Evolutionary conservation across 1,284 basidiomycete genomes (phyloP).

Genomic region (Kwoniella shivajii): DNA sequence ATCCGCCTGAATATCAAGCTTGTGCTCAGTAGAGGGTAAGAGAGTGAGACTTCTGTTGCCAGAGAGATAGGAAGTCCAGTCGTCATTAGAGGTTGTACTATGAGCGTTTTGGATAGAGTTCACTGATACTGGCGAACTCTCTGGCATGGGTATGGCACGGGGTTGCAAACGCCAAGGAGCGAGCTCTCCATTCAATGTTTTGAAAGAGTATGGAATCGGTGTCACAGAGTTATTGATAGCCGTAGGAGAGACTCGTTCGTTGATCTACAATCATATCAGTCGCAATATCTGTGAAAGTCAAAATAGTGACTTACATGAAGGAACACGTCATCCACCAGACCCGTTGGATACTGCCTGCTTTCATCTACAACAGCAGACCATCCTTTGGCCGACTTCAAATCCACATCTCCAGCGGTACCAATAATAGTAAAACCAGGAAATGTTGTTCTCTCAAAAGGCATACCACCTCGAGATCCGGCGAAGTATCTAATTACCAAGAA

Average conservation of each 20-base stretch:
- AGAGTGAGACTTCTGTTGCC: constrained; percentile 6
- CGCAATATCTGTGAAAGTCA: not conserved
- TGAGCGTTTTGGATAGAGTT: constrained; percentile 9
- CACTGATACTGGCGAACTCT: constrained; percentile 15
- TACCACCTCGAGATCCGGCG: constrained; percentile 20
- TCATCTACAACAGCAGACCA: constrained; percentile 24
- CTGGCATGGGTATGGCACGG: constrained; percentile 28
- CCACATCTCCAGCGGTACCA: constrained; percentile 16
- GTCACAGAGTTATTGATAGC: not conserved
- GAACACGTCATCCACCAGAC: constrained; percentile 33
- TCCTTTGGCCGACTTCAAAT: constrained; percentile 14
- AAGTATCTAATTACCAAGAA: constrained; percentile 34
- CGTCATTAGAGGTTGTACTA: not conserved
- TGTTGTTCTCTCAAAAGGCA: constrained; percentile 30
- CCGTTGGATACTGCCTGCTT: constrained; percentile 22
- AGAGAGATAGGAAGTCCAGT: constrained; percentile 15
- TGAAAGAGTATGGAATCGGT: constrained; percentile 18
- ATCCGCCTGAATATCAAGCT: constrained; percentile 25
- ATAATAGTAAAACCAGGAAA: constrained; percentile 30
- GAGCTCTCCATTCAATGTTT: constrained; percentile 30
- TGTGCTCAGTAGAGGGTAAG: constrained; percentile 5
- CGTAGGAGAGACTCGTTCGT: constrained; percentile 21
- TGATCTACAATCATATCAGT: constrained; percentile 19
- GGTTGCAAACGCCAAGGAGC: constrained; percentile 28
- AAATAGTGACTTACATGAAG: constrained; percentile 24